Evolutionary conservation across 768 basidiomycete species (phyloP).

Genomic region (Brasilioporus rufonigricans): DNA sequence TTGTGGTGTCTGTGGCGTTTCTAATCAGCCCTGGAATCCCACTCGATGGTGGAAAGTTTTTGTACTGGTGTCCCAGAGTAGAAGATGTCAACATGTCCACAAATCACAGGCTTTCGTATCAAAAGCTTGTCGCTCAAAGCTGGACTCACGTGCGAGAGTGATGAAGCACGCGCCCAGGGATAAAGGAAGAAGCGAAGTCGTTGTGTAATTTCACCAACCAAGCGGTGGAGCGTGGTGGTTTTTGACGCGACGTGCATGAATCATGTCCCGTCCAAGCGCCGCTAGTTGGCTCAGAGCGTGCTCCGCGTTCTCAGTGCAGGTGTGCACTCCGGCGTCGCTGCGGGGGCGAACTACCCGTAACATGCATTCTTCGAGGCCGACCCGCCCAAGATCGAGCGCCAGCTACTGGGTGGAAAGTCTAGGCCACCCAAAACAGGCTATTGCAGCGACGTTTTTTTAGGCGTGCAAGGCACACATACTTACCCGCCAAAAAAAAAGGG

Average conservation of each 20-base stretch:
- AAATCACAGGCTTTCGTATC: constrained; percentile 12
- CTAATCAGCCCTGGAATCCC: constrained; percentile 5
- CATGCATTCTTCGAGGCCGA: background rate
- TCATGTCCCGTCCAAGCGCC: background rate
- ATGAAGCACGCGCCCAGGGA: constrained; percentile 12
- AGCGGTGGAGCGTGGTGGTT: background rate
- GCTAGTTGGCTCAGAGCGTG: constrained; percentile 16
- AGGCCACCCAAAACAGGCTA: constrained; percentile 6
- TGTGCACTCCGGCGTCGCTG: background rate
- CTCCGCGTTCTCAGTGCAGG: constrained; percentile 22
- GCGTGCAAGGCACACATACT: constrained; percentile 18
- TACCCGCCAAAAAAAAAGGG: constrained; percentile 9
- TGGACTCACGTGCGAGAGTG: constrained; percentile 9
- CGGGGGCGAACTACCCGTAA: background rate
- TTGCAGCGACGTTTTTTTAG: constrained; percentile 7
- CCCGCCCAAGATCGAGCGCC: background rate
- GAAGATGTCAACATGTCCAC: background rate
- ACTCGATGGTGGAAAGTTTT: constrained; percentile 2
- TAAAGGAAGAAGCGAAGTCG: constrained; percentile 1
- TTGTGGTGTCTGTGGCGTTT: constrained; percentile 13
- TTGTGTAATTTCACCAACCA: constrained; percentile 1
- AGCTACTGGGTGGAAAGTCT: background rate
- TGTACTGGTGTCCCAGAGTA: constrained; percentile 1
- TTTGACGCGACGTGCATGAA: background rate
- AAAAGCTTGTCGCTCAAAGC: constrained; percentile 21